These are phyloP conservation scores for Tetrastigma voinierianum DNA, from an alignment of 164 flowering plant genomes.

Conservation along the genomic window DNA sequence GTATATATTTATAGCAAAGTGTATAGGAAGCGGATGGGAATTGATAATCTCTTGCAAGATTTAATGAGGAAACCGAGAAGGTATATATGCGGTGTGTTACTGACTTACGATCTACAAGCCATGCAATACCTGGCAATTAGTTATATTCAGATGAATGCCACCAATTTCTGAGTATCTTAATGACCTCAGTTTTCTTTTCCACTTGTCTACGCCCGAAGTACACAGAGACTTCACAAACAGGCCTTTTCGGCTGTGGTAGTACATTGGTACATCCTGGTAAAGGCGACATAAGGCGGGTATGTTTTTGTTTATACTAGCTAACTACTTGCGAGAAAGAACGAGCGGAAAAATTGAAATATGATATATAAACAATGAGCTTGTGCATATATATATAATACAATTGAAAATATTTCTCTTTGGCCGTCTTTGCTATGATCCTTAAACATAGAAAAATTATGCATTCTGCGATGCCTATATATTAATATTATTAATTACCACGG, in stretches of 20 bases:
- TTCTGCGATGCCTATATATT: too few species aligned
- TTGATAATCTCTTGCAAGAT: neutral
- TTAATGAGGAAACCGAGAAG: conserved; percentile 8
- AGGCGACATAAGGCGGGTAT: conserved; percentile 14
- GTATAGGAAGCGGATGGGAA: neutral
- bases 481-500: too few species aligned
- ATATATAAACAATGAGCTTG: too few species aligned
- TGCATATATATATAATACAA: too few species aligned
- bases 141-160: conserved; percentile 26
- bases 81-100: conserved; percentile 24
- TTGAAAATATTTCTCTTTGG: too few species aligned
- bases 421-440: too few species aligned
- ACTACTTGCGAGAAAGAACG: too few species aligned
- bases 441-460: too few species aligned
- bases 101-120: conserved; percentile 23
- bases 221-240: conserved; percentile 14
- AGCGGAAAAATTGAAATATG: too few species aligned
- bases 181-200: conserved; percentile 27
- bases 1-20: too few species aligned
- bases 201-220: conserved; percentile 26
- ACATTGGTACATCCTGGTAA: conserved; percentile 15
- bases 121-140: conserved; percentile 34
- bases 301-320: neutral
- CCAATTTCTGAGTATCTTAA: conserved; percentile 47
- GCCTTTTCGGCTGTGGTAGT: conserved; percentile 30